Conservation (phyloP, 164 flowering plant species). For the Liriodendron chinense region DNA sequence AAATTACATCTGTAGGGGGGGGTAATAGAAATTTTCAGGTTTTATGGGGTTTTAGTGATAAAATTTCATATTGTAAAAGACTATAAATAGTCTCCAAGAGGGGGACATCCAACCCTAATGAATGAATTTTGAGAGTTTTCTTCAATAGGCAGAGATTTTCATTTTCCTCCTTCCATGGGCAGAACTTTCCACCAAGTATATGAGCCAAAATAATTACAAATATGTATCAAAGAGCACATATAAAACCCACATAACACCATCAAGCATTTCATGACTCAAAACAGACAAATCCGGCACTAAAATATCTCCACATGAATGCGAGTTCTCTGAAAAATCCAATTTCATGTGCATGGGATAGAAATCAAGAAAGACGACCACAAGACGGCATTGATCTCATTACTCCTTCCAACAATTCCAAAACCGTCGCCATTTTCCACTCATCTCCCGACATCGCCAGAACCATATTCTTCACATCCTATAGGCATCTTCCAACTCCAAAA, state of each 20-base stretch:
- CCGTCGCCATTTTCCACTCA: neutral
- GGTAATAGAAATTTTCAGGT: no score
- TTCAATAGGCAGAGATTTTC: neutral
- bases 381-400: neutral
- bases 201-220: neutral
- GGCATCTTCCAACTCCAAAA: neutral
- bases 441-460: neutral
- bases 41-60: no score
- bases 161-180: neutral
- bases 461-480: neutral
- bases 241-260: neutral
- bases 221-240: no score
- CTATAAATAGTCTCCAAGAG: no score
- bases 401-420: neutral
- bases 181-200: neutral
- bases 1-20: no score
- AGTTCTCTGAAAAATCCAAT: neutral
- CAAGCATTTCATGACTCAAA: neutral
- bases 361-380: neutral
- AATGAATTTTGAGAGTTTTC: no score
- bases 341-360: neutral
- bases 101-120: no score
- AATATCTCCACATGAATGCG: neutral
- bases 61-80: no score
- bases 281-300: no score